A percentile compares a stretch with the other conserved stretches of the same genome.
phyloP scores from a whole-genome alignment of 2,329 filamentous ascomycete species.

The Fusarium guadeloupense region DNA sequence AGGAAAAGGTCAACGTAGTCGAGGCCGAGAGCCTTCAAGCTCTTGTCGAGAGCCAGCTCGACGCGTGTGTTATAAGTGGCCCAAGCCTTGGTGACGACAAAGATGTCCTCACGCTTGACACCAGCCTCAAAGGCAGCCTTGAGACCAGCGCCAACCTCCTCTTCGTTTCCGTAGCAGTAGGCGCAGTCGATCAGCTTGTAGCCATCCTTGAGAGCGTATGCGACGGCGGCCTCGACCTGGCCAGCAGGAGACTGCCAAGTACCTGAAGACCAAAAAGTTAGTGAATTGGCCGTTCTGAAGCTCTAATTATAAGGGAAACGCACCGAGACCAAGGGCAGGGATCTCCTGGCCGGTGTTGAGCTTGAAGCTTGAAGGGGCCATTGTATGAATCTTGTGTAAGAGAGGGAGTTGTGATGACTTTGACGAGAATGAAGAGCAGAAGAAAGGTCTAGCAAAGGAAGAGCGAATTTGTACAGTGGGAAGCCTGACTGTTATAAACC shows the following conservation, averaged over 20 bases:
- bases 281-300: slow-evolving; percentile 4
- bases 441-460: slow-evolving; percentile 10
- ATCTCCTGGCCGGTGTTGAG: slow-evolving; percentile 72
- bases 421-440: slow-evolving; percentile 1
- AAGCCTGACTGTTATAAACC: slow-evolving; percentile 30
- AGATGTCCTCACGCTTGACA: slow-evolving; percentile 79
- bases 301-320: slow-evolving; percentile 29
- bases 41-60: slow-evolving; percentile 76
- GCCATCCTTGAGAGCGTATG: slow-evolving; percentile 64
- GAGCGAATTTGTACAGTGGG: slow-evolving; percentile 4
- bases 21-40: slow-evolving; percentile 75
- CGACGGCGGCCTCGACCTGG: slow-evolving; percentile 66
- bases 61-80: slow-evolving; percentile 78
- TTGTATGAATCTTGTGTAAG: slow-evolving; percentile 43
- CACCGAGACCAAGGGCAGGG: slow-evolving; percentile 71
- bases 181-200: slow-evolving; percentile 75
- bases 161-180: slow-evolving; percentile 83
- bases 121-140: slow-evolving; percentile 76
- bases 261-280: slow-evolving; percentile 52
- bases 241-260: slow-evolving; percentile 72
- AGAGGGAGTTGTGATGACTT: not conserved
- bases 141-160: slow-evolving; percentile 82
- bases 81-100: slow-evolving; percentile 88
- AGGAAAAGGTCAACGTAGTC: slow-evolving; percentile 85
- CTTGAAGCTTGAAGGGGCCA: slow-evolving; percentile 67